Evolutionary conservation across 805 yeast species (phyloP), one percentile per base, ranked within the genome.

Genomic region (Saturnispora halmiae): DNA sequence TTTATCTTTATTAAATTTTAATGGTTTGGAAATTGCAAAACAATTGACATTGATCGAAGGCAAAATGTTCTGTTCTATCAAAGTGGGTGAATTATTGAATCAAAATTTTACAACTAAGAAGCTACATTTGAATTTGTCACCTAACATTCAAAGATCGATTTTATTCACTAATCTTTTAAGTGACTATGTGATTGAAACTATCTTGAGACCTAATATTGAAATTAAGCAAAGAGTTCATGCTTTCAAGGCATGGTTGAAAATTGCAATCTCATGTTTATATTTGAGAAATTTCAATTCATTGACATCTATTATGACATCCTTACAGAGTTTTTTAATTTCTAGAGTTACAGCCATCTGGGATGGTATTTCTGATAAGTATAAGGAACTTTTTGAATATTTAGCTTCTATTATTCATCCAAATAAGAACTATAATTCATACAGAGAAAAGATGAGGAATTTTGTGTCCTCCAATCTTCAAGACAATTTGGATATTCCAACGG

Each of bases 11-110:
- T 53, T 75, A 29, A 77, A 79, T 45, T 66, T 77, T 49, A 81
- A 80, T 55, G 79, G 86, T 0, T 63, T 81, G 49, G 92, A 82
- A 51, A 64, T 81, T 19, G 88, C 92, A 2, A 82, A 81, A 52
- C 92, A 82, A 49, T 61, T 83, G 35, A 82, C 92, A 0, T 60
- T 81, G 15, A 72, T 83, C 46, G 94, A 83, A 54, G 75, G 82
- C 2, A 69, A 67, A 31, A 68, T 83, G 36, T 82, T 78, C 58
- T 66, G 83, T 45, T 60, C 72, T 1, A 75, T 83, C 40, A 71
- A 70, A 50, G 74, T 82, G 2, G 77, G 72, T 34, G 94, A 83
- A 53, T 61, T 83, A 38, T 58, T 82, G 41, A 76, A 79, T 53
- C 78, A 73, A 39, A 80, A 77, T 51, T 79, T 70, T 54, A 66